Evolutionary conservation across 1,284 basidiomycete genomes (phyloP).

Genomic region (Porodaedalea pini): DNA sequence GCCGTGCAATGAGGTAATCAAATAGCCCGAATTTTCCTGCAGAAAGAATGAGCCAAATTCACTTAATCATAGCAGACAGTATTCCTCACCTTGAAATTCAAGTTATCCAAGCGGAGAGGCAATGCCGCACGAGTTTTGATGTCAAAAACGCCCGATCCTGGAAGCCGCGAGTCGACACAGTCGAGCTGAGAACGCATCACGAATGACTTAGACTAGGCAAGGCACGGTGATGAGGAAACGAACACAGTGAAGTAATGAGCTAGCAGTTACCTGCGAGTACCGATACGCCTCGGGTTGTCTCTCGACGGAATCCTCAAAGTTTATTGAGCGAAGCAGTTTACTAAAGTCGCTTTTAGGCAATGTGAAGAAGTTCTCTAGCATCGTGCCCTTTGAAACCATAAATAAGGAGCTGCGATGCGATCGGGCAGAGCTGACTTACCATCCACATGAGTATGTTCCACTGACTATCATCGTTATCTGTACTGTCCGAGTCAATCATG

Average conservation of each 20-base stretch:
- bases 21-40: conserved; percentile 74
- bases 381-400: conserved; percentile 60
- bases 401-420: background rate
- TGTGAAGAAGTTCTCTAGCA: conserved; percentile 90
- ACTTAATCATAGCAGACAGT: background rate
- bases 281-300: conserved; percentile 70
- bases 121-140: conserved; percentile 92
- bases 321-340: conserved; percentile 50
- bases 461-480: conserved; percentile 42
- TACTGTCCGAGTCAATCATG: conserved; percentile 72
- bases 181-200: conserved; percentile 96
- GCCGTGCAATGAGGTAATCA: conserved; percentile 64
- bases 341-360: conserved; percentile 62
- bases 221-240: conserved; percentile 1
- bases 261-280: conserved; percentile 66
- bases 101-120: conserved; percentile 80
- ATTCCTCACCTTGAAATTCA: conserved; percentile 73
- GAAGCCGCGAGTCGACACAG: conserved; percentile 77
- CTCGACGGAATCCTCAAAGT: conserved; percentile 34
- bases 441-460: conserved; percentile 80
- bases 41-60: conserved; percentile 9
- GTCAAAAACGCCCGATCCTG: conserved; percentile 91
- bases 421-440: conserved; percentile 40
- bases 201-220: conserved; percentile 61
- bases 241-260: background rate